A percentile compares a stretch with the other conserved stretches of the same genome.
Conservation (phyloP, 208 protist species). For the Leishmania martiniquensis region DNA sequence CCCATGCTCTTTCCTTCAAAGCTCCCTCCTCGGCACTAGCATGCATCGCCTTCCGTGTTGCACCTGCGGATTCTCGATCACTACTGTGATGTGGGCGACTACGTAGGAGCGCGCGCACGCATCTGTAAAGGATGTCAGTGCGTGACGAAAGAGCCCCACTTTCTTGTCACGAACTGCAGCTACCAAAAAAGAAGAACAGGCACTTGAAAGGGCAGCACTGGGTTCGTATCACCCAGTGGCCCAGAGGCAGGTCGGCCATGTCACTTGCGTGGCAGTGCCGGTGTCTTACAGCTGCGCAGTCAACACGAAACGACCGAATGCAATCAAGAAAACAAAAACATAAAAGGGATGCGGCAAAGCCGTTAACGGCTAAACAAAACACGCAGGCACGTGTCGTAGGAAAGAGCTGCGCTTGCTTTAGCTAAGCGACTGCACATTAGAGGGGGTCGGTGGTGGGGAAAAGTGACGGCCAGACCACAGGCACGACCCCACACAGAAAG, state of each 20-base stretch:
- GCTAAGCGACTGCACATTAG: not conserved
- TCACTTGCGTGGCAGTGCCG: not conserved
- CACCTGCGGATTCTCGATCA: not conserved
- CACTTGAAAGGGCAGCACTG: not conserved
- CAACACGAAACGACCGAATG: not conserved
- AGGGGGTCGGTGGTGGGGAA: no score
- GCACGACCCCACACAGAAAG: no score
- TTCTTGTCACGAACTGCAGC: not conserved
- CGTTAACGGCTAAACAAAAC: not conserved
- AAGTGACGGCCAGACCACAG: no score
- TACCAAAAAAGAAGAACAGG: not conserved
- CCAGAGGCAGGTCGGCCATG: not conserved
- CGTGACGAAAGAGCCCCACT: not conserved
- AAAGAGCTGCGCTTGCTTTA: slow-evolving; percentile 6
- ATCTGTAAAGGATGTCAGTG: not conserved
- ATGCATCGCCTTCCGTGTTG: not conserved
- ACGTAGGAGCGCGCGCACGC: no score
- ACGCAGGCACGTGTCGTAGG: not conserved
- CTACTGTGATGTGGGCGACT: not conserved
- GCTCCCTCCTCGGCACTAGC: not conserved
- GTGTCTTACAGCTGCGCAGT: not conserved
- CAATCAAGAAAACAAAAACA: not conserved
- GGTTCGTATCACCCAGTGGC: not conserved
- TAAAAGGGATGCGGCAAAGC: not conserved
- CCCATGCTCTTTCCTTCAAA: not conserved